Evolutionary conservation across 2,329 filamentous ascomycete species (phyloP).

Genomic region (Nemania sp.): DNA sequence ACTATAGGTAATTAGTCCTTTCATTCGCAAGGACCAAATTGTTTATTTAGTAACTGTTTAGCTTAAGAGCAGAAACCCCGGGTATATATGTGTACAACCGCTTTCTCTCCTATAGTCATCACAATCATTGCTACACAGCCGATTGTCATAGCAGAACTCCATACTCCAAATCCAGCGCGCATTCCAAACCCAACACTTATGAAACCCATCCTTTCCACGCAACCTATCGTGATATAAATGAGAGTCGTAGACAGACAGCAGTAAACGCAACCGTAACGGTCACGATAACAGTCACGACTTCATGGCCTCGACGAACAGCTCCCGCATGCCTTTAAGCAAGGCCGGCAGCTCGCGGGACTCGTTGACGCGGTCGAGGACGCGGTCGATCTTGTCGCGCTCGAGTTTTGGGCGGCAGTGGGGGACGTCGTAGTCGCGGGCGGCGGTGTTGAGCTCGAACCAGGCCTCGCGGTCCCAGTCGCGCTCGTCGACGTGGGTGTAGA

Average conservation of each 20-base stretch:
- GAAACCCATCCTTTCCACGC: too few species aligned
- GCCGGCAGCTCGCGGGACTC: conserved; percentile 74
- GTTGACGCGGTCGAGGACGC: conserved; percentile 77
- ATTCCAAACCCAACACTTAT: too few species aligned
- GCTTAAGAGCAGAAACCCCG: conserved; percentile 5
- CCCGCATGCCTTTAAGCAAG: conserved; percentile 80
- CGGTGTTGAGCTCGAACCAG: conserved; percentile 89
- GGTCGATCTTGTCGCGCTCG: conserved; percentile 75
- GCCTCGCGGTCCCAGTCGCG: conserved; percentile 86
- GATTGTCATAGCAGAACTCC: conserved; percentile 14
- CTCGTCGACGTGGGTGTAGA: conserved; percentile 86
- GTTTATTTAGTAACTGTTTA: too few species aligned
- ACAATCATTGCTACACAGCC: conserved; percentile 14
- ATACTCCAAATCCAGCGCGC: conserved; percentile 18
- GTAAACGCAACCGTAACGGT: not conserved
- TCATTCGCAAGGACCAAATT: too few species aligned
- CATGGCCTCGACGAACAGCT: conserved; percentile 72
- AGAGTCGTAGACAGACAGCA: too few species aligned
- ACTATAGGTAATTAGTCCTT: too few species aligned
- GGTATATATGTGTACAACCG: conserved; percentile 21
- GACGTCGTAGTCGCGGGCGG: conserved; percentile 82
- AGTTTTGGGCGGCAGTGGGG: conserved; percentile 80
- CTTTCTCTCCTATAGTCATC: conserved; percentile 1
- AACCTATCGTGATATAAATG: too few species aligned
- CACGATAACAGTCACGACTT: conserved; percentile 46